A percentile compares a stretch with the other conserved stretches of the same genome.
Conservation (phyloP, 257 asterid genomes). For the Salvia splendens region DNA sequence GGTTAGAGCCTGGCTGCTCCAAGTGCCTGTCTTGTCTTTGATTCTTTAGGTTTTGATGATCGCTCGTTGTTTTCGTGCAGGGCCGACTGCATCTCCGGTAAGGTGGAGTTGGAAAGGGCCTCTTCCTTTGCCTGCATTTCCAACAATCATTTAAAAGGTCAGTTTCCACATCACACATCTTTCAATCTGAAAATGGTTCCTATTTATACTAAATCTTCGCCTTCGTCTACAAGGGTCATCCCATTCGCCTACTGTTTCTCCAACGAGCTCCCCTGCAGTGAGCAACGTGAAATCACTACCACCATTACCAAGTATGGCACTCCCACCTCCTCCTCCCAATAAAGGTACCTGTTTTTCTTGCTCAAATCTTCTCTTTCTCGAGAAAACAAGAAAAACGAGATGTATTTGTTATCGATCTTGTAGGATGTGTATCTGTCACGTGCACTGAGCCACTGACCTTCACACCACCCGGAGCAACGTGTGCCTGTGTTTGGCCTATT, state of each 20-base stretch:
- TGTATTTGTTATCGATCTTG: slow-evolving; percentile 16
- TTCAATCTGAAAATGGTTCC: too few relatives aligned
- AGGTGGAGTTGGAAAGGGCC: too few relatives aligned
- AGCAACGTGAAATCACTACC: slow-evolving; percentile 42
- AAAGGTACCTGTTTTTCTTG: slow-evolving; percentile 43
- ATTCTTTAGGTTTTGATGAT: not conserved
- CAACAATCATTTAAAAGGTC: too few relatives aligned
- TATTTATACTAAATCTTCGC: slow-evolving; percentile 22
- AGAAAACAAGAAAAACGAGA: not conserved
- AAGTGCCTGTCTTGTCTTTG: slow-evolving; percentile 8
- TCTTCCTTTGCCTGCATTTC: too few relatives aligned
- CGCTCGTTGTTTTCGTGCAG: too few relatives aligned
- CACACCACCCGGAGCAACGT: slow-evolving; percentile 69
- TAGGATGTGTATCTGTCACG: slow-evolving; percentile 58
- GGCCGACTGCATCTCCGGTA: too few relatives aligned
- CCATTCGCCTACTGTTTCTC: slow-evolving; percentile 56
- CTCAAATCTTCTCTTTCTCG: not conserved
- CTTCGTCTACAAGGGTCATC: slow-evolving; percentile 43
- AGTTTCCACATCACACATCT: too few relatives aligned
- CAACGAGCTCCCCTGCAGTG: slow-evolving; percentile 42
- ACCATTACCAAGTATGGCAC: slow-evolving; percentile 55
- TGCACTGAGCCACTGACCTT: slow-evolving; percentile 79
- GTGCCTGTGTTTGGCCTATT: slow-evolving; percentile 86
- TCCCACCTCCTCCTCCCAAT: slow-evolving; percentile 89
- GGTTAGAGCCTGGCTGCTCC: slow-evolving; percentile 37